Conservation (phyloP, 371 early-diverging fungal species). For the Rhizopus stolonifer region DNA sequence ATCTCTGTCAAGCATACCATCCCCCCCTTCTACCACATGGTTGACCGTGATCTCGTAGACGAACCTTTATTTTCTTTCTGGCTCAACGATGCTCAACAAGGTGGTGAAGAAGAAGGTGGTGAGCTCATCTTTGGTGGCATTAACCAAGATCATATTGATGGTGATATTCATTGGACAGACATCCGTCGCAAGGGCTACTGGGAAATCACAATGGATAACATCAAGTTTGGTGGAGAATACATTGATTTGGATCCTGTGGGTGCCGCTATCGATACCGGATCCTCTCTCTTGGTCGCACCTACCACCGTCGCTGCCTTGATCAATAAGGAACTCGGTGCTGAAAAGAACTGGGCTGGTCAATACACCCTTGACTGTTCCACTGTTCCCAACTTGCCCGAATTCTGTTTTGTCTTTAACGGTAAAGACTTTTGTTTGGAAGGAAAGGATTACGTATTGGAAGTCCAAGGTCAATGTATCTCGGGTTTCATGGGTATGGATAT, state of each 20-base stretch:
- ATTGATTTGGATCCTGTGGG: constrained; percentile 59
- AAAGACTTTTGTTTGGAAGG: constrained; percentile 53
- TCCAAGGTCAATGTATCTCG: constrained; percentile 83
- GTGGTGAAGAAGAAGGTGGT: constrained; percentile 59
- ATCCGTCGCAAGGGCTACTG: constrained; percentile 92
- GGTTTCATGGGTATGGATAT: constrained; percentile 94
- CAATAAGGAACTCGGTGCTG: constrained; percentile 88
- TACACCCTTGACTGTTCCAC: constrained; percentile 76
- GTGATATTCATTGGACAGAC: constrained; percentile 76
- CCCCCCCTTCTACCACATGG: constrained; percentile 91
- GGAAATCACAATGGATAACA: constrained; percentile 83
- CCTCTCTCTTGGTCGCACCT: constrained; percentile 82
- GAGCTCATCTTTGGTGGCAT: constrained; percentile 86
- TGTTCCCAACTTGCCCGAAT: constrained; percentile 69
- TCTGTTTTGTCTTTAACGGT: constrained; percentile 78
- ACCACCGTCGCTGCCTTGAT: constrained; percentile 78
- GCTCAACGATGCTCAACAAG: constrained; percentile 57
- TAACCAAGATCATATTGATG: constrained; percentile 69
- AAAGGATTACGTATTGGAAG: constrained; percentile 81
- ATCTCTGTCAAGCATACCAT: constrained; percentile 83
- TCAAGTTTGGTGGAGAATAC: constrained; percentile 71
- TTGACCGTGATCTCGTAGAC: constrained; percentile 70
- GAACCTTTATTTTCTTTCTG: constrained; percentile 84
- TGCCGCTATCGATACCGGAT: constrained; percentile 84
- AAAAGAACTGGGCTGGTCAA: constrained; percentile 89